Base-by-base conservation (phyloP, 805 yeast genomes). In the Monosporozyma servazzii region DNA sequence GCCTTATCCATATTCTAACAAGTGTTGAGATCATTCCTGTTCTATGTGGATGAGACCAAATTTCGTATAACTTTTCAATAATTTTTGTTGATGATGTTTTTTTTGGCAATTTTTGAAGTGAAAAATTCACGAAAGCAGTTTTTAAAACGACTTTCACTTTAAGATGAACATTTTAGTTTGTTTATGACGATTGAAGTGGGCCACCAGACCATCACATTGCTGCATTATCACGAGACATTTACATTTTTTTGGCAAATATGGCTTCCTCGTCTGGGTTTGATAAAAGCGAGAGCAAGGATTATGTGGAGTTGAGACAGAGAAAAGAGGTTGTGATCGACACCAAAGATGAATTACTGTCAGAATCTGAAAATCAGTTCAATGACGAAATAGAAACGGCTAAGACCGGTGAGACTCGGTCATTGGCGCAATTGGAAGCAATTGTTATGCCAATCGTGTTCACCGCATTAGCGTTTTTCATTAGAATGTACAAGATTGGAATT, bases 401-500 rank as follows among this genome's bases (percentile, higher is more conserved):
- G 18, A 43, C 8, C 54, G 50, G 20, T 57, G 51, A 25, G 41
- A 33, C 9, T 9, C 30, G 25, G 45, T 46, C 40, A 3, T 46
- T 56, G 48, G n/a, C 41, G 2, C 47, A 51, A 18, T 30, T 62
- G 31, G 76, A 74, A 58, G 58, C 73, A 5, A 49, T 66, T 45
- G 49, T 70, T 18, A 74, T 75, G 48, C 80, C 82, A 1, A 27
- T 77, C 3, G 5, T 73, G 0, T 64, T 78, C 46, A 77, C 82
- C 0, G 56, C 60, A 0, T 20, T 77, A 5, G 74, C 86, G 2
- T 69, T 77, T 29, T 78, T 73, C 53, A 76, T 82, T 7, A 75
- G 93, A 60, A 73, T 82, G 54, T 76, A 81, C 59, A 74, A 76
- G 47, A 81, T 86, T 48, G 81, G 78, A 21, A 68, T 70, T 31